Percentiles rank a stretch among this genome's conserved stretches.
phyloP scores from a whole-genome alignment of 768 basidiomycete genomes.

The Trametes meyenii region DNA sequence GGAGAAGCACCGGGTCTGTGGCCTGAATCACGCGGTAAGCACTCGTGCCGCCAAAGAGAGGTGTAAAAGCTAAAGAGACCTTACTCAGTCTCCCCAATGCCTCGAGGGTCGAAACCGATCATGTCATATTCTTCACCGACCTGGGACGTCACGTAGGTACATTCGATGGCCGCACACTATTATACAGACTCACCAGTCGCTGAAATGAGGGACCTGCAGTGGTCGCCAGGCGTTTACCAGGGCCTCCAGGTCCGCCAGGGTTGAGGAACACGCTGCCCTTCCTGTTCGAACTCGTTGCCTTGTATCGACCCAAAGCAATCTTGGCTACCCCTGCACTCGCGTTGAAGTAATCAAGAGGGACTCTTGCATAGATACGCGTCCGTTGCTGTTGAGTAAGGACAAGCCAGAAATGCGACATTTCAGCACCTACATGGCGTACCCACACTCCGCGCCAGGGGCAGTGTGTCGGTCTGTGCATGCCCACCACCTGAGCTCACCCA shows the following conservation, averaged over 20 bases:
- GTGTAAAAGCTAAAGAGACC: neutral
- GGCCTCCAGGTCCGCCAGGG: conserved; percentile 37
- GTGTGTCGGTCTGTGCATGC: conserved; percentile 2
- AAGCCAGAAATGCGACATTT: too few relatives aligned
- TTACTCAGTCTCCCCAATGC: conserved; percentile 37
- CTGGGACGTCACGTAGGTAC: neutral
- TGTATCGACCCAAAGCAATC: conserved; percentile 35
- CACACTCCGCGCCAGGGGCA: conserved; percentile 27
- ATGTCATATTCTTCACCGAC: conserved; percentile 33
- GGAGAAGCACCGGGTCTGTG: conserved; percentile 33
- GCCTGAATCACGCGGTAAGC: conserved; percentile 20
- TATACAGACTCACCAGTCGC: conserved; percentile 7
- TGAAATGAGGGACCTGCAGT: conserved; percentile 18
- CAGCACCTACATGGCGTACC: conserved; percentile 25
- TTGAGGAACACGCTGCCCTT: conserved; percentile 38
- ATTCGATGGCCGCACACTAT: neutral
- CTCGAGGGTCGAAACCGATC: conserved; percentile 37
- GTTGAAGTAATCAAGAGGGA: conserved; percentile 39
- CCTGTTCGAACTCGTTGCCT: conserved; percentile 27
- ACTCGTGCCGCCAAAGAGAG: neutral
- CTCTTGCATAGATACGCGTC: conserved; percentile 21
- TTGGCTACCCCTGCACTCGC: conserved; percentile 31
- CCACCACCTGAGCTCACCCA: conserved; percentile 20
- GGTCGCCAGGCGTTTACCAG: conserved; percentile 25
- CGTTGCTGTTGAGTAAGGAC: too few relatives aligned